These are phyloP conservation scores for Solanum neorickii DNA, from an alignment of 257 asterid species.

Conservation along the genomic window DNA sequence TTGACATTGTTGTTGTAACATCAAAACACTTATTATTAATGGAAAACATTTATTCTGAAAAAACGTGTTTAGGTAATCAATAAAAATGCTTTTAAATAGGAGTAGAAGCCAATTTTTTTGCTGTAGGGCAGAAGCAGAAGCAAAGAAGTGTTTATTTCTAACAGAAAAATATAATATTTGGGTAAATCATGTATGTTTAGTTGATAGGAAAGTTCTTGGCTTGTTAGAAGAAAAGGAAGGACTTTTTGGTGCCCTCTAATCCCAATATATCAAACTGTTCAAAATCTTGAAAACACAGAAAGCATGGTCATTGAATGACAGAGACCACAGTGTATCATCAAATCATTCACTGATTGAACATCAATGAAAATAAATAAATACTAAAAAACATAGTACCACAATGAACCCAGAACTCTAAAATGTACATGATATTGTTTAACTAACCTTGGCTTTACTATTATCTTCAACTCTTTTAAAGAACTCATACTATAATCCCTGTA, in stretches of 20 bases:
- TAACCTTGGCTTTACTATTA: neutral
- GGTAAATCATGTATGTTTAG: neutral
- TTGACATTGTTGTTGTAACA: neutral
- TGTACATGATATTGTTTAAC: neutral
- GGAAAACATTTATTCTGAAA: too few relatives aligned
- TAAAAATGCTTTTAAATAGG: neutral
- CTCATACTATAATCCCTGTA: neutral
- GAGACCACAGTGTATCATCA: constrained; percentile 15
- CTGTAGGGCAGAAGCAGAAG: neutral
- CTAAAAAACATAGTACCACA: neutral
- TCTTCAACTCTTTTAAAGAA: neutral
- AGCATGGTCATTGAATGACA: neutral
- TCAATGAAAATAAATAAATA: constrained; percentile 8
- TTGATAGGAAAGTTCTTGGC: neutral
- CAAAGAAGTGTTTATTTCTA: neutral
- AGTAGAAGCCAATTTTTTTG: neutral
- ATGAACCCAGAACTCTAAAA: neutral
- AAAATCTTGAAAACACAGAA: neutral
- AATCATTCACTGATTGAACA: constrained; percentile 10
- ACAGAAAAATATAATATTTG: neutral
- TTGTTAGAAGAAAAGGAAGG: neutral
- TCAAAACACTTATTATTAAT: neutral
- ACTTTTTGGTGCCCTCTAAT: neutral
- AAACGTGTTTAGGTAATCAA: neutral
- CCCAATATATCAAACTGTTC: neutral